A percentile compares a stretch with the other conserved stretches of the same genome.
Evolutionary conservation across 1,139 yeast species (phyloP).

Genomic region (Yamadazyma triangularis): DNA sequence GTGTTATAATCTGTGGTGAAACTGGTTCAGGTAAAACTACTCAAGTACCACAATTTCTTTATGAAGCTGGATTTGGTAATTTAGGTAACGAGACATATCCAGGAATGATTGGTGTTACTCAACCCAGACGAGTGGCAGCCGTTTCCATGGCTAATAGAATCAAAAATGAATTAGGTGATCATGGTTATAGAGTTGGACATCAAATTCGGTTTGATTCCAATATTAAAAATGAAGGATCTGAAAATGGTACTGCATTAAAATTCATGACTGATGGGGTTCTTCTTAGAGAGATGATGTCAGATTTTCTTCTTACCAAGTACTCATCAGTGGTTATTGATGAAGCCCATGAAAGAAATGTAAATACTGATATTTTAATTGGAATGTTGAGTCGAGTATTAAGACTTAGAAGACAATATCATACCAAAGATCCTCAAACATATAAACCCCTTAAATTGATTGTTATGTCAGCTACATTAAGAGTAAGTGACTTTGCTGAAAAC

Average conservation of each 20-base stretch:
- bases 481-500: constrained; percentile 88
- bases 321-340: constrained; percentile 90
- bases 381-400: constrained; percentile 85
- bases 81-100: constrained; percentile 57
- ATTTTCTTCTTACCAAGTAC: constrained; percentile 73
- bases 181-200: constrained; percentile 74
- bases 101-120: constrained; percentile 94
- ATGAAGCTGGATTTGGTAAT: constrained; percentile 84
- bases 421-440: constrained; percentile 39
- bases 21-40: constrained; percentile 85
- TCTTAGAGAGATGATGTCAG: constrained; percentile 86
- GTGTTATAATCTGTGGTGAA: constrained; percentile 89
- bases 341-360: constrained; percentile 95
- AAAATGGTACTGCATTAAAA: constrained; percentile 67
- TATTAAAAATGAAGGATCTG: constrained; percentile 48
- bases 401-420: constrained; percentile 58
- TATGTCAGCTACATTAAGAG: constrained; percentile 96
- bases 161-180: constrained; percentile 74
- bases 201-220: constrained; percentile 89
- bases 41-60: constrained; percentile 72
- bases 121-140: constrained; percentile 98
- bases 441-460: constrained; percentile 66
- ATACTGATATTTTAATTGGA: constrained; percentile 94
- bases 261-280: constrained; percentile 99
- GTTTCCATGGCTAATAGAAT: constrained; percentile 96